Percentiles rank a stretch among this genome's conserved stretches.
phyloP scores from a whole-genome alignment of 495 filamentous ascomycete species.

The Endocarpon pusillum region DNA sequence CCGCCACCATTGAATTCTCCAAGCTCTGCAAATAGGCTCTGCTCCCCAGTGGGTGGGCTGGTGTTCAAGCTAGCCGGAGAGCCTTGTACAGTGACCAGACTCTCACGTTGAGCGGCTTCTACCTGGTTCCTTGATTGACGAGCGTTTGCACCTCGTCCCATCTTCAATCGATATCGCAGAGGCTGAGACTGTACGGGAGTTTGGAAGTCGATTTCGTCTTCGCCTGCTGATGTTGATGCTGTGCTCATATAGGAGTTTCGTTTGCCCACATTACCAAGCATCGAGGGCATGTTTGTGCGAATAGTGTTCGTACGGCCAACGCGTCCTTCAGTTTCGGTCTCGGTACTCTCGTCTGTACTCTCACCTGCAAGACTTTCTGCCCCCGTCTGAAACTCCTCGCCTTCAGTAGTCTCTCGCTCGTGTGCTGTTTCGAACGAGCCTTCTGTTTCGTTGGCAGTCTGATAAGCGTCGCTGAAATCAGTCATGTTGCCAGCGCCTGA shows the following conservation, averaged over 20 bases:
- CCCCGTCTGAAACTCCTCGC: constrained; percentile 87
- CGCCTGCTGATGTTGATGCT: constrained; percentile 74
- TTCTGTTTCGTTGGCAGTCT: constrained; percentile 70
- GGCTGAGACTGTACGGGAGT: constrained; percentile 46
- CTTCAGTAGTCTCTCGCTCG: constrained; percentile 67
- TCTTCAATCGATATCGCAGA: constrained; percentile 51
- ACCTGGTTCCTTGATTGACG: constrained; percentile 48
- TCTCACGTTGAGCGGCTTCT: constrained; percentile 42
- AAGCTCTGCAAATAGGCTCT: constrained; percentile 84
- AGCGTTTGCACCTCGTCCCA: constrained; percentile 39
- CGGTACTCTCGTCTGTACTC: constrained; percentile 60
- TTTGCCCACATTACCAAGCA: constrained; percentile 33
- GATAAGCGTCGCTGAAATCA: constrained; percentile 49
- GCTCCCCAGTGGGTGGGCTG: constrained; percentile 36
- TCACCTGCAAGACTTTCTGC: constrained; percentile 65
- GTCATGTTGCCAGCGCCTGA: constrained; percentile 7
- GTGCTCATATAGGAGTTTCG: constrained; percentile 67
- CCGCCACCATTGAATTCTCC: constrained; percentile 53
- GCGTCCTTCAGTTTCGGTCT: constrained; percentile 52
- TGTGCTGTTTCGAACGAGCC: constrained; percentile 73
- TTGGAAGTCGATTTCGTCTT: constrained; percentile 43
- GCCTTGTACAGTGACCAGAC: constrained; percentile 24
- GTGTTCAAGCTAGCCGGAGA: constrained; percentile 40
- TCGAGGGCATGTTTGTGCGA: constrained; percentile 19
- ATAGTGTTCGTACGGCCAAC: constrained; percentile 18